Percentiles rank a stretch among this genome's conserved stretches.
Conservation (phyloP, 176 grass and related monocot genomes). For the Oryza rufipogon region DNA sequence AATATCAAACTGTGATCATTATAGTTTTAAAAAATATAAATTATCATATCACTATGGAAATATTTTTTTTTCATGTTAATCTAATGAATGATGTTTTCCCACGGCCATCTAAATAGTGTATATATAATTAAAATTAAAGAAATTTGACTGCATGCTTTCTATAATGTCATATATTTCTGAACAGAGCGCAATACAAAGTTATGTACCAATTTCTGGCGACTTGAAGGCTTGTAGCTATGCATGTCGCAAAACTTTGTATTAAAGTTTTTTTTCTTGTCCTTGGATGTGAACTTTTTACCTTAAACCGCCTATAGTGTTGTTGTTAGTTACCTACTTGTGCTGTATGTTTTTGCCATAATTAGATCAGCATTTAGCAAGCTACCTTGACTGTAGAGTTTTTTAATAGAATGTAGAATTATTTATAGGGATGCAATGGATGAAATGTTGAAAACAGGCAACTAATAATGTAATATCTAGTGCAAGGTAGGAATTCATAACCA, state of each 20-base stretch:
- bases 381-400: not conserved
- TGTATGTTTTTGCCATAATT: slow-evolving; percentile 1
- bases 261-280: not conserved
- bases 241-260: slow-evolving; percentile 7
- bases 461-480: not conserved
- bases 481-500: slow-evolving; percentile 4
- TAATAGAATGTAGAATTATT: slow-evolving; percentile 26
- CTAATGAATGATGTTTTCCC: not conserved
- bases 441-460: not conserved
- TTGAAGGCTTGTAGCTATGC: not conserved
- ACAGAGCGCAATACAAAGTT: not conserved
- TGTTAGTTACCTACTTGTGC: not conserved
- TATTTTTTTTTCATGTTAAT: not conserved
- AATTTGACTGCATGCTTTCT: not conserved
- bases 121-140: not conserved
- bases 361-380: not conserved
- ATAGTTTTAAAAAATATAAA: not conserved
- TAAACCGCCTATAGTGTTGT: not conserved
- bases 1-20: not conserved
- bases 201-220: not conserved
- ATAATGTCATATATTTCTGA: not conserved
- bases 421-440: not conserved
- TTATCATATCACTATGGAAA: not conserved
- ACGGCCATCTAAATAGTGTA: not conserved
- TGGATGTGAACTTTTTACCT: not conserved